A percentile compares a stretch with the other conserved stretches of the same genome.
These are phyloP conservation scores for Myrica gale DNA, from an alignment of 306 rosid species.

Conservation along the genomic window DNA sequence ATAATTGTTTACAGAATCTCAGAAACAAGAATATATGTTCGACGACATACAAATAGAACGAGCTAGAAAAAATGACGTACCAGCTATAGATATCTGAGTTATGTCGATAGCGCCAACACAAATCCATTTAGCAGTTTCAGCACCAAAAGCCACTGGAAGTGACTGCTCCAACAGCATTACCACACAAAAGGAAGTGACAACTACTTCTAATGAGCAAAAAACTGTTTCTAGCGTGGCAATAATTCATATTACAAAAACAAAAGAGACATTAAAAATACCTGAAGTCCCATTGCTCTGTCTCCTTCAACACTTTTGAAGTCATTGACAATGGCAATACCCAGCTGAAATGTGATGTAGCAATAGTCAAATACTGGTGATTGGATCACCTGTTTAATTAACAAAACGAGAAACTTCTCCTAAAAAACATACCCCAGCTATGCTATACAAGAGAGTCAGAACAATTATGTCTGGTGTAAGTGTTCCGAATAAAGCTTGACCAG, in stretches of 20 bases:
- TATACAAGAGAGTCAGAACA: conserved; percentile 84
- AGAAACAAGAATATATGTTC: background rate
- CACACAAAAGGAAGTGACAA: conserved; percentile 27
- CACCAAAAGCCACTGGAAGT: conserved; percentile 94
- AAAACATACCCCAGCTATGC: conserved; percentile 92
- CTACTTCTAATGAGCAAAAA: conserved; percentile 19
- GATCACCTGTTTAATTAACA: conserved; percentile 14
- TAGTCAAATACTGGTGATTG: conserved; percentile 6
- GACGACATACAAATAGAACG: background rate
- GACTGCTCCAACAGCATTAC: conserved; percentile 59
- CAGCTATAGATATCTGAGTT: conserved; percentile 82
- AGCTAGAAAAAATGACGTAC: conserved; percentile 41
- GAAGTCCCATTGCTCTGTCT: conserved; percentile 96
- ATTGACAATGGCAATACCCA: conserved; percentile 95
- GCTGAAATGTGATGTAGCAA: conserved; percentile 45
- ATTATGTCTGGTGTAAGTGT: conserved; percentile 86
- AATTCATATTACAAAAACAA: conserved; percentile 3
- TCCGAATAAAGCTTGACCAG: conserved; percentile 99
- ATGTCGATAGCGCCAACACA: conserved; percentile 97
- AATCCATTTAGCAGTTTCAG: conserved; percentile 97
- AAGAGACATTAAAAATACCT: conserved; percentile 48
- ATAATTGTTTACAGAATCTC: background rate
- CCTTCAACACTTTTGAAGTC: conserved; percentile 98
- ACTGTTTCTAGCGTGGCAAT: conserved; percentile 16
- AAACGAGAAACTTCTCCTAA: conserved; percentile 21